A percentile compares a stretch with the other conserved stretches of the same genome.
These are phyloP conservation scores for Pseudogymnoascus sp. DNA, from an alignment of 2,329 filamentous ascomycete genomes.

Conservation along the genomic window DNA sequence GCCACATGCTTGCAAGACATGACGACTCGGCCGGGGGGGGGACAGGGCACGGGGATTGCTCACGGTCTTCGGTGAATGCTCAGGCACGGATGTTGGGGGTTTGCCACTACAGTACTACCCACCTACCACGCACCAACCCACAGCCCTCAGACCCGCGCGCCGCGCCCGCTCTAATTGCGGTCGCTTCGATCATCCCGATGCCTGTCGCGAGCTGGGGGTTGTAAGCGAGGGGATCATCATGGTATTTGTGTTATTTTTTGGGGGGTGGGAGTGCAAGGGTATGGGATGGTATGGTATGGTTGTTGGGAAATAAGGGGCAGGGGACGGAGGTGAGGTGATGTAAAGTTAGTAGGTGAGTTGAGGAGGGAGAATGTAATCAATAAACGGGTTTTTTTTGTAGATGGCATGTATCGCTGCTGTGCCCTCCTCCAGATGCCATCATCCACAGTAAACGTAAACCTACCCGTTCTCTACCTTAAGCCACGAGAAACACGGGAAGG, in stretches of 20 bases:
- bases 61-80: background rate
- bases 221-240: background rate
- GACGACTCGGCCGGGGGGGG: background rate
- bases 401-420: background rate
- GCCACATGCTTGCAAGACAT: conserved; percentile 2
- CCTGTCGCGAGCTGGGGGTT: background rate
- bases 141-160: background rate
- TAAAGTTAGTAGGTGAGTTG: too few relatives aligned
- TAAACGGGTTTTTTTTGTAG: background rate
- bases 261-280: too few relatives aligned
- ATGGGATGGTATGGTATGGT: too few relatives aligned
- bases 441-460: background rate
- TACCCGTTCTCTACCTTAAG: background rate
- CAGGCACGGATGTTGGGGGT: background rate
- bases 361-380: background rate
- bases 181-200: background rate
- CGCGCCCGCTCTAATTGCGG: background rate
- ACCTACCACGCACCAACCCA: too few relatives aligned
- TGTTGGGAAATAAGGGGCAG: too few relatives aligned
- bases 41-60: background rate
- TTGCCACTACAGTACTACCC: too few relatives aligned
- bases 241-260: background rate
- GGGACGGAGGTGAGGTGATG: too few relatives aligned
- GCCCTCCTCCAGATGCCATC: background rate
- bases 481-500: background rate